Evolutionary conservation across 768 basidiomycete species (phyloP).

Genomic region (Hemileccinum rubropunctum): DNA sequence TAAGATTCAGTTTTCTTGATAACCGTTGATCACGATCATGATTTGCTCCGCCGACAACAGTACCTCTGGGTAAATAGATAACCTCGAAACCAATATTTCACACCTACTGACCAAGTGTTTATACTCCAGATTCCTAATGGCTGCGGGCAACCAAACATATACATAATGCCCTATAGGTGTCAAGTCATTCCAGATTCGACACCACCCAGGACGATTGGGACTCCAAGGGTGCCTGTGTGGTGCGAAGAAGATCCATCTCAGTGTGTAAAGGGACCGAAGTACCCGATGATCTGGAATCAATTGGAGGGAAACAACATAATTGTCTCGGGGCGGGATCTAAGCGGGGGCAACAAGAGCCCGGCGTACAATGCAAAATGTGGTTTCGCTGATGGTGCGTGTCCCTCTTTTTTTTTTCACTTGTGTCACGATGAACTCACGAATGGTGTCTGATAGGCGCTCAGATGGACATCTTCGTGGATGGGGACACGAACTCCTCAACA

Average conservation of each 20-base stretch:
- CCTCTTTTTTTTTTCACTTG: not conserved
- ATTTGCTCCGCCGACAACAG: not conserved
- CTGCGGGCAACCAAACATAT: slow-evolving; percentile 11
- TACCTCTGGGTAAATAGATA: slow-evolving; percentile 5
- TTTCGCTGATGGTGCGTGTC: slow-evolving; percentile 8
- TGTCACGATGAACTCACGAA: not conserved
- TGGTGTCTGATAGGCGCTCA: slow-evolving; percentile 12
- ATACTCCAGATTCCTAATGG: slow-evolving; percentile 1
- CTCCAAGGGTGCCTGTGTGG: not conserved
- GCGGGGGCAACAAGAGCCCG: not conserved
- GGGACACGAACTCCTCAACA: not conserved
- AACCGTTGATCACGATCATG: not conserved
- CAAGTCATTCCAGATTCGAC: not conserved
- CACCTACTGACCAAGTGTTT: not conserved
- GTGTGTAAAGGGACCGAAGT: slow-evolving; percentile 14
- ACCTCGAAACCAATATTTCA: not conserved
- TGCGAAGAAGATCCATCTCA: slow-evolving; percentile 1
- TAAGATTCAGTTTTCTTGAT: slow-evolving; percentile 1
- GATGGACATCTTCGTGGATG: slow-evolving; percentile 12
- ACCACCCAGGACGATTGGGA: slow-evolving; percentile 3
- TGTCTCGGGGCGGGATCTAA: not conserved
- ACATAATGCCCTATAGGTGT: slow-evolving; percentile 1
- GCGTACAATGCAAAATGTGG: slow-evolving; percentile 15
- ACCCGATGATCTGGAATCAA: slow-evolving; percentile 4
- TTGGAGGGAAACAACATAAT: slow-evolving; percentile 3